Percentiles rank a stretch among this genome's conserved stretches.
Evolutionary conservation across 208 protist species (phyloP).

Genomic region (Paratrypanosoma confusum): DNA sequence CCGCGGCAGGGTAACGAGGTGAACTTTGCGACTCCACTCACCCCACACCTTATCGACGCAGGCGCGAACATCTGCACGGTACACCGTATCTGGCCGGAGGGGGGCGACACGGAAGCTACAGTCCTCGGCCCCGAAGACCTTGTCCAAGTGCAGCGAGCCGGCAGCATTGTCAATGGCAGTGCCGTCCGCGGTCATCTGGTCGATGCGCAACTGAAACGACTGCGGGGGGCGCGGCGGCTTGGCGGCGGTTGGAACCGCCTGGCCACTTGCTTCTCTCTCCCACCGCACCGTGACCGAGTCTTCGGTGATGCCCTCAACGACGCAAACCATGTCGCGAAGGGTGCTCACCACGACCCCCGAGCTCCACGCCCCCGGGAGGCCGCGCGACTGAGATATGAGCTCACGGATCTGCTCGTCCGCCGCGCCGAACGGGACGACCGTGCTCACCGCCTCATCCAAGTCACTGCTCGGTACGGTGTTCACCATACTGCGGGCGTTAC

Average conservation of each 20-base stretch:
- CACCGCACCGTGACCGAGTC: conserved; percentile 71
- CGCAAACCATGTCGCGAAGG: conserved; percentile 70
- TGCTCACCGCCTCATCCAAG: no score
- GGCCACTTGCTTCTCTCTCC: conserved; percentile 55
- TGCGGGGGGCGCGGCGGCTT: conserved; percentile 32
- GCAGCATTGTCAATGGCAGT: conserved; percentile 15
- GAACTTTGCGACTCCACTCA: conserved; percentile 64
- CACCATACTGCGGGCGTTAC: neutral
- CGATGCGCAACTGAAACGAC: conserved; percentile 65
- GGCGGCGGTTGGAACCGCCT: conserved; percentile 22
- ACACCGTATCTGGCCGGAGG: conserved; percentile 61
- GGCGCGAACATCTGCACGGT: conserved; percentile 67
- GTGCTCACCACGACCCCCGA: conserved; percentile 56
- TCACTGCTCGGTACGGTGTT: conserved; percentile 1
- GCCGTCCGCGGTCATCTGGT: conserved; percentile 53
- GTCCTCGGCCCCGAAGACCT: conserved; percentile 13
- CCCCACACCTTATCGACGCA: conserved; percentile 79
- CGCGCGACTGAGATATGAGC: conserved; percentile 31
- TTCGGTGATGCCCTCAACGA: conserved; percentile 53
- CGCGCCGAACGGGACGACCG: no score
- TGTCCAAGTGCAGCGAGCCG: conserved; percentile 29
- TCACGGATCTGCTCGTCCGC: conserved; percentile 25
- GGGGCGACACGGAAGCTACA: conserved; percentile 35
- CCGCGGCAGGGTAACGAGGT: conserved; percentile 71
- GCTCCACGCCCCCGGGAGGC: conserved; percentile 67